phyloP scores from a whole-genome alignment of 2,329 filamentous ascomycete species.

The Epichloe gansuensis region DNA sequence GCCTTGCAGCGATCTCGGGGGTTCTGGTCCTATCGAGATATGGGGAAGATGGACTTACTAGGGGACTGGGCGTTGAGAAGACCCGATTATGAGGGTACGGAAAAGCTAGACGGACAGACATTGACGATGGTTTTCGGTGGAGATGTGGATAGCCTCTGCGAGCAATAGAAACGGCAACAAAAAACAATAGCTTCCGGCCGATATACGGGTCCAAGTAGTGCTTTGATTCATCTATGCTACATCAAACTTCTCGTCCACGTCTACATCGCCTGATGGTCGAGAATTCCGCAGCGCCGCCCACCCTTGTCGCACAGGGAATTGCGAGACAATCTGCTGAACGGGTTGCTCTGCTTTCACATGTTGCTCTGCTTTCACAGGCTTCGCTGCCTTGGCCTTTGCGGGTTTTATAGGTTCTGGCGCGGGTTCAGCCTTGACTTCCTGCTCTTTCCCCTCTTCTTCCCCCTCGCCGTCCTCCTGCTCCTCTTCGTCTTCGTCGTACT shows the following conservation, averaged over 20 bases:
- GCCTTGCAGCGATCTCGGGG: too few relatives aligned
- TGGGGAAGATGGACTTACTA: too few relatives aligned
- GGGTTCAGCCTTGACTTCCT: slow-evolving; percentile 9
- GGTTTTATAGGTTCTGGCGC: background rate
- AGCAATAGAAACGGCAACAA: too few relatives aligned
- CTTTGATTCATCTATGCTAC: slow-evolving; percentile 10
- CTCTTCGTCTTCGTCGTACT: slow-evolving; percentile 24
- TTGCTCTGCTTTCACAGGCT: slow-evolving; percentile 3
- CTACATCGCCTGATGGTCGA: slow-evolving; percentile 16
- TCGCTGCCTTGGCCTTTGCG: slow-evolving; percentile 4
- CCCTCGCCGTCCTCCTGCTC: slow-evolving; percentile 20
- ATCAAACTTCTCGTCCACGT: slow-evolving; percentile 22
- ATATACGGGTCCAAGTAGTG: background rate
- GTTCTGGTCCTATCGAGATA: too few relatives aligned
- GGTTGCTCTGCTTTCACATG: slow-evolving; percentile 5
- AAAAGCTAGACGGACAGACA: too few relatives aligned
- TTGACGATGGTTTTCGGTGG: too few relatives aligned
- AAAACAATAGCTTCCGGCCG: too few relatives aligned
- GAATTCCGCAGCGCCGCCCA: slow-evolving; percentile 19
- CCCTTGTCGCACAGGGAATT: slow-evolving; percentile 14
- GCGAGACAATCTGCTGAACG: slow-evolving; percentile 2
- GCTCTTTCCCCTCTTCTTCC: slow-evolving; percentile 10
- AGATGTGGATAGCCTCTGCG: too few relatives aligned
- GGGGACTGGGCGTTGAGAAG: too few relatives aligned
- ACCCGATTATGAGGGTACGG: too few relatives aligned